Evolutionary conservation across 176 grass and related monocot genomes (phyloP), one percentile per base, ranked within the genome.

Genomic region (Oryza punctata): DNA sequence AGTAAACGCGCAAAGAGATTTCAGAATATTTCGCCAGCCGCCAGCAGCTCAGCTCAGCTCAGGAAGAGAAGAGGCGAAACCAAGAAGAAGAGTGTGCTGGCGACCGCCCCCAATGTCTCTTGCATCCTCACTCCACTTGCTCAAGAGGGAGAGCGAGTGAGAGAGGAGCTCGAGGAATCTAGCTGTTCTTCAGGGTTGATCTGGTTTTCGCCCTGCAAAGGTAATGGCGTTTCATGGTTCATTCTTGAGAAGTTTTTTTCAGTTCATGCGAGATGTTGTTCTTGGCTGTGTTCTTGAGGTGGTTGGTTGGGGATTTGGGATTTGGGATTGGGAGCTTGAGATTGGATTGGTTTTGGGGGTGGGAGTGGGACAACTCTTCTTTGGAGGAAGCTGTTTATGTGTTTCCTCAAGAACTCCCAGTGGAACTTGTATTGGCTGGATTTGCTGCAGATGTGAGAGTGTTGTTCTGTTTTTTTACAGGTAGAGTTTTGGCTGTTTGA

Each of bases 281-380:
- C 40, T 70, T 46, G 18, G 59, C n/a, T 19, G 13, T 35, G 18
- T 28, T 29, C 7, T 54, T n/a, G 57, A 65, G 67, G 27, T 37
- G 21, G 63, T 16, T 69, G 72, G 73, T 37, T 63, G 47, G 52
- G 76, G 82, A 85, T 85, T 82, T 72, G 52, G 76, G 82, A 85
- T 85, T 82, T 72, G 81, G 67, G 44, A 25, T 43, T 28, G 57
- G 70, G 70, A 15, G 49, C 26, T 70, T 72, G 59, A 35, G 6
- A n/a, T 6, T 68, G 28, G 38, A 25, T 73, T 7, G 15, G 13
- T 80, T 76, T 87, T 64, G 4, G n/a, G 30, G 23, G 50, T 35
- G 65, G 26, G 32, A 35, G 33, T 6, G 5, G 33, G 15, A 26
- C 43, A 19, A 11, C 41, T 25, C 66, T 67, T 15, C 33, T 10